These are phyloP conservation scores for Fraxinus sp. DNA, from an alignment of 305 asterid species.

Conservation along the genomic window DNA sequence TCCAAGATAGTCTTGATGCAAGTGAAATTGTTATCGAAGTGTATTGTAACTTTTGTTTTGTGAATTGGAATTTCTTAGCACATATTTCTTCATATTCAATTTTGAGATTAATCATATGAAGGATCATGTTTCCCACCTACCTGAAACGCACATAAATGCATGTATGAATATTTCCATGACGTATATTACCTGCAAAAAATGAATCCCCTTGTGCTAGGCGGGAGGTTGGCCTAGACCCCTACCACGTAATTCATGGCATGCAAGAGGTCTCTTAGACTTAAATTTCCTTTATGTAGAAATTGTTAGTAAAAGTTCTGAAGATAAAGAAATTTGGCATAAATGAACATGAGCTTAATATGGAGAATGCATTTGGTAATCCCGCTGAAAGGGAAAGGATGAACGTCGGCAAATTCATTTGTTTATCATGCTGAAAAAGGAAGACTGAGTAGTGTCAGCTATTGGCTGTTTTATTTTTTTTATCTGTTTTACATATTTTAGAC, in stretches of 20 bases:
- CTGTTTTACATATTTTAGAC: neutral
- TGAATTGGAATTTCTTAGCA: neutral
- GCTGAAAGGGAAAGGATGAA: neutral
- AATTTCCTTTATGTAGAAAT: neutral
- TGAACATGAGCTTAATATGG: neutral
- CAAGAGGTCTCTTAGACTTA: neutral
- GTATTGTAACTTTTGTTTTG: neutral
- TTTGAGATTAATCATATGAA: neutral
- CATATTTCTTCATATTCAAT: neutral
- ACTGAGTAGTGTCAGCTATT: neutral
- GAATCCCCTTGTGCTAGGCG: neutral
- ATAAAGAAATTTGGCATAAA: neutral
- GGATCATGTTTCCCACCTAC: neutral
- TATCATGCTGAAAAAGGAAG: neutral
- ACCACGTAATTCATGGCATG: neutral
- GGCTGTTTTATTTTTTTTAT: neutral
- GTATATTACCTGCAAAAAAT: neutral
- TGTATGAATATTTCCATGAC: neutral
- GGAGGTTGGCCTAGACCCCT: neutral
- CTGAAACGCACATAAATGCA: neutral
- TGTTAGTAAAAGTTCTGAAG: neutral
- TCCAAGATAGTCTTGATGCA: constrained; percentile 11
- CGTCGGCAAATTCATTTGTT: neutral
- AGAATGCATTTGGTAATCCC: neutral
- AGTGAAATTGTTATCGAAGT: constrained; percentile 6